A percentile compares a stretch with the other conserved stretches of the same genome.
Conservation (phyloP, 192 early-diverging fungal genomes). For the Piromyces finnis region DNA sequence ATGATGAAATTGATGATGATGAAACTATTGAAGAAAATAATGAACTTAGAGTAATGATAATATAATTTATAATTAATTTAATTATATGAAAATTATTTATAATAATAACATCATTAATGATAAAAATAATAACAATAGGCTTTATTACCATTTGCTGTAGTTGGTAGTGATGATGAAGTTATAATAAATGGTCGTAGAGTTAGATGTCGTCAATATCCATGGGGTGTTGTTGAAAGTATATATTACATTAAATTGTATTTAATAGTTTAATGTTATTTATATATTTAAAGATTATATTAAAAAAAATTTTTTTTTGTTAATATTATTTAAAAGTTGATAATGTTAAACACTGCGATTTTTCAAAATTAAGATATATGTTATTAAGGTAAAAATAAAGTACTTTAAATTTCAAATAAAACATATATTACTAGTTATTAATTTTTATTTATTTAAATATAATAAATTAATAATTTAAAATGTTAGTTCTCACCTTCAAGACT, state of each 20-base stretch:
- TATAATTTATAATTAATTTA: too few species aligned
- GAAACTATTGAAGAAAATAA: conserved; percentile 97
- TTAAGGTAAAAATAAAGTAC: conserved; percentile 11
- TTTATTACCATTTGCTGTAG: conserved; percentile 33
- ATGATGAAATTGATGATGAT: conserved; percentile 94
- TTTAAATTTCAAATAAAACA: too few species aligned
- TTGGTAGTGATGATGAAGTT: conserved; percentile 42
- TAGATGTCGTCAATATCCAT: conserved; percentile 44
- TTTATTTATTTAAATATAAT: not conserved
- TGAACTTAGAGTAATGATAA: conserved; percentile 64
- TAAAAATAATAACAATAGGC: conserved; percentile 18
- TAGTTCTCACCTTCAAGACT: conserved; percentile 68
- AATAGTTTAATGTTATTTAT: too few species aligned
- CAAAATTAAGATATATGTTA: conserved; percentile 38
- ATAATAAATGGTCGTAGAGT: conserved; percentile 26
- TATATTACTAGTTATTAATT: not conserved
- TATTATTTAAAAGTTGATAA: conserved; percentile 30
- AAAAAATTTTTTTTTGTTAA: too few species aligned
- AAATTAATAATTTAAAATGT: not conserved
- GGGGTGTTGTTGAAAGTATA: conserved; percentile 24
- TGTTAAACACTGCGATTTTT: conserved; percentile 40
- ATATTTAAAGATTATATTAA: too few species aligned
- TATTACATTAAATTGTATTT: conserved; percentile 4
- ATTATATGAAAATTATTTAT: too few species aligned
- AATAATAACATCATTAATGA: not conserved